Evolutionary conservation across 805 yeast species (phyloP).

Genomic region (Metschnikowia baotianmanensis): DNA sequence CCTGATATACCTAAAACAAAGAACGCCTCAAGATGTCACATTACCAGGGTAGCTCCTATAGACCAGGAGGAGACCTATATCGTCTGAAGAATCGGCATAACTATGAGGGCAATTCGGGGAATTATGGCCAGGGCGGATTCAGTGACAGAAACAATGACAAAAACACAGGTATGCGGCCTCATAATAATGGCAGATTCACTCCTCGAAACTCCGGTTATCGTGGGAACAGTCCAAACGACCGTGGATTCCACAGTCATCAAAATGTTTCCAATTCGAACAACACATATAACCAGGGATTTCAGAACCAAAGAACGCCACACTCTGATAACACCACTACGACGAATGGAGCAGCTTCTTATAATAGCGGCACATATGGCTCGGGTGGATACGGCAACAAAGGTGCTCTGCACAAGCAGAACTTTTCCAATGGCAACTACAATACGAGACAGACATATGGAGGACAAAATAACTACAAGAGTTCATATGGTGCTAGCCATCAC

Average conservation of each 20-base stretch:
- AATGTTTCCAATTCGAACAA: slow-evolving; percentile 1
- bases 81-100: slow-evolving; percentile 13
- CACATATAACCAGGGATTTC: slow-evolving; percentile 2
- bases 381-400: neutral
- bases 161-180: slow-evolving; percentile 4
- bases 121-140: slow-evolving; percentile 4
- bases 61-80: slow-evolving; percentile 20
- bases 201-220: slow-evolving; percentile 6
- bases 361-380: neutral
- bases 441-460: slow-evolving; percentile 1
- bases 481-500: neutral
- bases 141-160: slow-evolving; percentile 5
- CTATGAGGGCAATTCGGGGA: neutral
- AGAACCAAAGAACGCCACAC: slow-evolving; percentile 3
- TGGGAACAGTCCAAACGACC: slow-evolving; percentile 3
- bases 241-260: slow-evolving; percentile 4
- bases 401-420: neutral
- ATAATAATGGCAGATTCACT: slow-evolving; percentile 1
- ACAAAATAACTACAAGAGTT: neutral
- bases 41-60: slow-evolving; percentile 14
- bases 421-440: neutral
- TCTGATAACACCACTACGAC: neutral
- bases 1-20: too few species aligned
- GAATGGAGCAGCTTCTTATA: neutral
- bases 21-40: slow-evolving; percentile 19